Conservation (phyloP, 2,329 filamentous ascomycete species). For the Blastomyces emzantsi region DNA sequence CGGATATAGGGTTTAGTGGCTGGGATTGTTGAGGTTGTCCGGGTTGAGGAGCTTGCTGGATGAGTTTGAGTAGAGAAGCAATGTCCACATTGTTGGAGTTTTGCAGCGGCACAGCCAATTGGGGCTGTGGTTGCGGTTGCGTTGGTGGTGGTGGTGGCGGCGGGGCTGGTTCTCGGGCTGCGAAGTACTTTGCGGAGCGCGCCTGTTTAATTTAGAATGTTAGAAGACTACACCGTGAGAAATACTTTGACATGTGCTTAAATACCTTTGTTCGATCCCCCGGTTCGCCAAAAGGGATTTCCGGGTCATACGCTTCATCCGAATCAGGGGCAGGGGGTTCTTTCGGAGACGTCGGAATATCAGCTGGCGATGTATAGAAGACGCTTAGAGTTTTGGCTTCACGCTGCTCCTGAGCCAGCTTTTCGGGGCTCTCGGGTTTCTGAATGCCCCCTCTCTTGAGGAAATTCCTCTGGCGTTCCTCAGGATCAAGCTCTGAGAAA, state of each 20-base stretch:
- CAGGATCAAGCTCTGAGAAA: slow-evolving; percentile 27
- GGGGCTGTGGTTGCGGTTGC: slow-evolving; percentile 20
- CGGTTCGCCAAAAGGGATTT: slow-evolving; percentile 36
- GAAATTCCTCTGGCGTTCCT: slow-evolving; percentile 31
- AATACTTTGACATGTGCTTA: neutral
- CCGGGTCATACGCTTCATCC: slow-evolving; percentile 28
- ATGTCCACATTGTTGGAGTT: slow-evolving; percentile 28
- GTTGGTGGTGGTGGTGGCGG: slow-evolving; percentile 16
- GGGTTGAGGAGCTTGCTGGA: slow-evolving; percentile 28
- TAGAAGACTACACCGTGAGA: neutral
- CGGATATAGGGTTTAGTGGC: slow-evolving; percentile 21
- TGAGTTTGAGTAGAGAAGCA: slow-evolving; percentile 33
- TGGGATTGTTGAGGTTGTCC: slow-evolving; percentile 24
- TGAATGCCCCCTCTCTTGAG: slow-evolving; percentile 36
- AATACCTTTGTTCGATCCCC: slow-evolving; percentile 34
- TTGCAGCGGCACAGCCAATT: slow-evolving; percentile 19
- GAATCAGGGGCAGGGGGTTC: slow-evolving; percentile 34
- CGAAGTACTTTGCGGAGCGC: slow-evolving; percentile 37
- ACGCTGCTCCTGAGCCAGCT: slow-evolving; percentile 37
- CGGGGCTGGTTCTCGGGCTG: slow-evolving; percentile 28
- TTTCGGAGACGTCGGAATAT: slow-evolving; percentile 40
- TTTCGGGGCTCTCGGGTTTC: slow-evolving; percentile 34
- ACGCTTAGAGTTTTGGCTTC: slow-evolving; percentile 42
- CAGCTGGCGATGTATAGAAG: slow-evolving; percentile 38
- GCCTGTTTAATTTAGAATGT: slow-evolving; percentile 19